Evolutionary conservation across 306 rosid species (phyloP).

Genomic region (Pterocarpus santalinus): DNA sequence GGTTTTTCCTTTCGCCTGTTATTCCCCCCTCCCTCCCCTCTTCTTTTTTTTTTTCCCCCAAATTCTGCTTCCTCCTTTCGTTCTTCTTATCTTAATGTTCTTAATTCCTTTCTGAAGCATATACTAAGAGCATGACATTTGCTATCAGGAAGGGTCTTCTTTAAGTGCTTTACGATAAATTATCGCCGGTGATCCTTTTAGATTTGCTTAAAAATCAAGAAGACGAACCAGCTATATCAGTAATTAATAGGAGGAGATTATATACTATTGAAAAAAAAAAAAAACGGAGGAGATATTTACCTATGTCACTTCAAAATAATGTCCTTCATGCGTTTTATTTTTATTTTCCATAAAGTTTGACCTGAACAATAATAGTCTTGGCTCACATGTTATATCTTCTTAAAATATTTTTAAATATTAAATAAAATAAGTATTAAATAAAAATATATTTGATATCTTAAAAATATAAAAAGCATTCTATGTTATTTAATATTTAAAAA

Average conservation of each 20-base stretch:
- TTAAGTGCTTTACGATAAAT: background rate
- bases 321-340: background rate
- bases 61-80: background rate
- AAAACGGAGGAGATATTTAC: background rate
- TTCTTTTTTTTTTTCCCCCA: background rate
- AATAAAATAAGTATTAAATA: too few species aligned
- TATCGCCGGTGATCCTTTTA: background rate
- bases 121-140: too few species aligned
- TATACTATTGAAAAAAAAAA: too few species aligned
- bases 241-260: too few species aligned
- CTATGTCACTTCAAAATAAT: background rate
- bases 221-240: background rate
- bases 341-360: background rate
- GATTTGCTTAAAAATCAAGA: background rate
- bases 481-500: too few species aligned
- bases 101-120: background rate
- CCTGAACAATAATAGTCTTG: background rate
- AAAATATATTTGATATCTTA: too few species aligned
- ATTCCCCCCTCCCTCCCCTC: background rate
- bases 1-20: slow-evolving; percentile 44
- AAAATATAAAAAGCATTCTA: too few species aligned
- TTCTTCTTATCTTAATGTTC: background rate
- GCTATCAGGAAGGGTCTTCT: too few species aligned
- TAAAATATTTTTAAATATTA: too few species aligned
- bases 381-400: background rate